Evolutionary conservation across 352 stramenopile genomes (phyloP).

Genomic region (Phytophthora rubi): DNA sequence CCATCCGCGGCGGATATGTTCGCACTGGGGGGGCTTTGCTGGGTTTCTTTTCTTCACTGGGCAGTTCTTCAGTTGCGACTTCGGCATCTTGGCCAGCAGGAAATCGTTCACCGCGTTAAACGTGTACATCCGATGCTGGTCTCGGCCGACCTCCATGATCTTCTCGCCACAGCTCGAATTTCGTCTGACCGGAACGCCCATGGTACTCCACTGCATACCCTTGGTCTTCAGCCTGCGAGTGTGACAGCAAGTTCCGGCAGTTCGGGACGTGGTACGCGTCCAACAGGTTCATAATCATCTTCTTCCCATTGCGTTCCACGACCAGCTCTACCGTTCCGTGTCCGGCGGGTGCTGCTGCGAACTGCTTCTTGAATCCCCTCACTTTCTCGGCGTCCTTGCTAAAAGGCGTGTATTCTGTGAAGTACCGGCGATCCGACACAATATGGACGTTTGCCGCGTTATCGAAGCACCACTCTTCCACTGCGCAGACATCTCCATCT

Average conservation of each 20-base stretch:
- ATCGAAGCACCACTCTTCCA: conserved; percentile 21
- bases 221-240: conserved; percentile 18
- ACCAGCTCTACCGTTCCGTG: background rate
- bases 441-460: conserved; percentile 17
- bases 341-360: background rate
- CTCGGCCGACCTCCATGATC: background rate
- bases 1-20: conserved; percentile 3
- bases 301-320: background rate
- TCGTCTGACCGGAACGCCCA: background rate
- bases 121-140: conserved; percentile 14
- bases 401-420: conserved; percentile 6
- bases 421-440: background rate
- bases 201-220: conserved; percentile 13
- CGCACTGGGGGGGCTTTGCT: background rate
- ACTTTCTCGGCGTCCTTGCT: background rate
- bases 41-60: too few species aligned
- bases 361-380: conserved; percentile 16
- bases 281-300: too few species aligned
- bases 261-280: too few species aligned
- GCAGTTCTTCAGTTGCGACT: too few species aligned
- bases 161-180: conserved; percentile 9
- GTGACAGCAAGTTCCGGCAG: too few species aligned
- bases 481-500: background rate
- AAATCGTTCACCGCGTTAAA: conserved; percentile 5
- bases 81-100: background rate